Conservation (phyloP, 345 rosid genomes). For the Passiflora organensis region DNA sequence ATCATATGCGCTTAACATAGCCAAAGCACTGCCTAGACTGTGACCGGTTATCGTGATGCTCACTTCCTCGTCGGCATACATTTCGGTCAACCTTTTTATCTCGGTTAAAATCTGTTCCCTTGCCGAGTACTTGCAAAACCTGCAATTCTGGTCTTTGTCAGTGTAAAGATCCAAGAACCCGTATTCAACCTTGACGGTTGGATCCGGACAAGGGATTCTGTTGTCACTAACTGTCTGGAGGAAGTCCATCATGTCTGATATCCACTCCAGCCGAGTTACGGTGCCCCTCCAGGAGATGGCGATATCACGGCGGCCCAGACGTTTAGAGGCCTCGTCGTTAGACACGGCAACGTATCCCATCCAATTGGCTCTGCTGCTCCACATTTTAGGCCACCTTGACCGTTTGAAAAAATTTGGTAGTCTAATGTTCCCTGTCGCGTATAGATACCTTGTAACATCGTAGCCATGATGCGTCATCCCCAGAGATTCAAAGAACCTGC, state of each 20-base stretch:
- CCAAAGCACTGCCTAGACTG: slow-evolving; percentile 77
- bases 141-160: slow-evolving; percentile 51
- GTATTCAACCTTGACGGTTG: slow-evolving; percentile 63
- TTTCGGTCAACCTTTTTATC: slow-evolving; percentile 45
- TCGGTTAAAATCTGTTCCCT: slow-evolving; percentile 64
- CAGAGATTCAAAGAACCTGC: slow-evolving; percentile 44
- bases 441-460: slow-evolving; percentile 57
- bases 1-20: slow-evolving; percentile 69
- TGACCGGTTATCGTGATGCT: slow-evolving; percentile 85
- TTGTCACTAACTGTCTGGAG: slow-evolving; percentile 42
- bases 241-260: slow-evolving; percentile 69
- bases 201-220: slow-evolving; percentile 63
- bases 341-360: slow-evolving; percentile 84
- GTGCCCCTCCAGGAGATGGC: slow-evolving; percentile 77
- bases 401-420: slow-evolving; percentile 78
- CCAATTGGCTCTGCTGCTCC: slow-evolving; percentile 88
- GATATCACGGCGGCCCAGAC: slow-evolving; percentile 72
- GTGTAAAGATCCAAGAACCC: slow-evolving; percentile 83
- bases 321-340: slow-evolving; percentile 35
- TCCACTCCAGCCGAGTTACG: slow-evolving; percentile 71
- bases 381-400: slow-evolving; percentile 78
- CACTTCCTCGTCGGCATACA: slow-evolving; percentile 39
- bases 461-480: slow-evolving; percentile 49
- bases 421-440: slow-evolving; percentile 66
- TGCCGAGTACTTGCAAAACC: slow-evolving; percentile 59